Percentiles rank a stretch among this genome's conserved stretches.
phyloP scores from a whole-genome alignment of 352 stramenopile species.

The Achlya hypogyna region DNA sequence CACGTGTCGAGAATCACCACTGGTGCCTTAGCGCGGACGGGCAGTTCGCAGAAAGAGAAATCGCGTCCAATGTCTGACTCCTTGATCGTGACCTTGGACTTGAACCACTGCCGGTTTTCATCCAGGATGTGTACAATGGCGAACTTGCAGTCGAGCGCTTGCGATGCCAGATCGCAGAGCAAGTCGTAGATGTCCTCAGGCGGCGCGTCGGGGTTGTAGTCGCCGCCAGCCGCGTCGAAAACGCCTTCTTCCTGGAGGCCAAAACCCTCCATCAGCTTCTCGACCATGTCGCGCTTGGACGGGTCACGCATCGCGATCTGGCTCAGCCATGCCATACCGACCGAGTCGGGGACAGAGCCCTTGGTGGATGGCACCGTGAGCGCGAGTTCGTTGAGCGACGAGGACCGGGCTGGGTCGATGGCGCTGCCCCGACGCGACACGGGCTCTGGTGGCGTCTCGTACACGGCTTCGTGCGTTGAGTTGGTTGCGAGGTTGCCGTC shows the following conservation, averaged over 20 bases:
- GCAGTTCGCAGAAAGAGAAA: constrained; percentile 79
- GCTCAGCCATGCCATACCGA: constrained; percentile 67
- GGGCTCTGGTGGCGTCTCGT: constrained; percentile 19
- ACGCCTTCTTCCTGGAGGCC: constrained; percentile 32
- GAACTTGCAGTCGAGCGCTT: constrained; percentile 69
- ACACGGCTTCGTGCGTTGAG: background rate
- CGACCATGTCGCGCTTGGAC: constrained; percentile 60
- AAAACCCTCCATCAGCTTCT: constrained; percentile 58
- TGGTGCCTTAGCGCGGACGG: constrained; percentile 54
- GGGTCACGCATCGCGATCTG: constrained; percentile 59
- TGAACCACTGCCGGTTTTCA: constrained; percentile 93
- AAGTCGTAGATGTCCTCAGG: constrained; percentile 71
- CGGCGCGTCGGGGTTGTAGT: constrained; percentile 19
- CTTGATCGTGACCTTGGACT: constrained; percentile 72
- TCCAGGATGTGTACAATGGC: constrained; percentile 85
- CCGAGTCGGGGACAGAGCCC: constrained; percentile 55
- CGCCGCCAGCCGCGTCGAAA: constrained; percentile 11
- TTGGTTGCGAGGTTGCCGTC: constrained; percentile 36
- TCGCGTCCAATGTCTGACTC: constrained; percentile 73
- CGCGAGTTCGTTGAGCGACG: constrained; percentile 14
- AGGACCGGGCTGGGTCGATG: constrained; percentile 16
- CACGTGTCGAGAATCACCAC: constrained; percentile 85
- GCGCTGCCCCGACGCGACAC: constrained; percentile 10
- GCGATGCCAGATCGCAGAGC: constrained; percentile 62
- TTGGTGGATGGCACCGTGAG: constrained; percentile 34